Percentiles rank a stretch among this genome's conserved stretches.
phyloP scores from a whole-genome alignment of 768 basidiomycete genomes.

The Mycena belliarum region DNA sequence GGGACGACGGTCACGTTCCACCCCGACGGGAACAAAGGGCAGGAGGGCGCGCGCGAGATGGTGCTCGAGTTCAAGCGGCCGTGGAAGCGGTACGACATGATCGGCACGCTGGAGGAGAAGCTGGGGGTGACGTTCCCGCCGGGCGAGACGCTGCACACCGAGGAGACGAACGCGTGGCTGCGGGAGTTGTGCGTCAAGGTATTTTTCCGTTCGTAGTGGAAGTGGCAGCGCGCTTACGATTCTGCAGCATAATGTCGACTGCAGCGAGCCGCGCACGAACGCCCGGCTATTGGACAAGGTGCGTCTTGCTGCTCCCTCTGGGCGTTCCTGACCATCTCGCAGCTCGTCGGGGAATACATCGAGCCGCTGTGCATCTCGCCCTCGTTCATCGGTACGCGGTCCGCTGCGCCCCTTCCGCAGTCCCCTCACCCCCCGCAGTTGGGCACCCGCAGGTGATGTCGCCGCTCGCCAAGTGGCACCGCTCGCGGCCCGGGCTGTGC shows the following conservation, averaged over 20 bases:
- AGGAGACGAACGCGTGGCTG: conserved; percentile 87
- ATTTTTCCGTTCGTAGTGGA: conserved; percentile 11
- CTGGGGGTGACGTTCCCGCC: conserved; percentile 89
- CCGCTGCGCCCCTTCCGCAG: not conserved
- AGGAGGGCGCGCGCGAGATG: conserved; percentile 59
- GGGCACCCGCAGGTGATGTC: conserved; percentile 99
- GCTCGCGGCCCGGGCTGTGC: conserved; percentile 94
- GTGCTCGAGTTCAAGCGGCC: conserved; percentile 88
- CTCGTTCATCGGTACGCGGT: conserved; percentile 79
- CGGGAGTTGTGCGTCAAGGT: conserved; percentile 85
- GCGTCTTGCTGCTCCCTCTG: conserved; percentile 8
- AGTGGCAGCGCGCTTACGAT: not conserved
- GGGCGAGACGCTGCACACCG: conserved; percentile 85
- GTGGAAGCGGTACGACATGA: conserved; percentile 99
- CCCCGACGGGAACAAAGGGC: conserved; percentile 89
- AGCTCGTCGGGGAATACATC: conserved; percentile 98
- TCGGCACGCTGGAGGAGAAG: conserved; percentile 93
- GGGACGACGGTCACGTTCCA: conserved; percentile 84
- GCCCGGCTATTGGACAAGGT: conserved; percentile 95
- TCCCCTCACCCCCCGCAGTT: conserved; percentile 47
- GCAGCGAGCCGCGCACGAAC: conserved; percentile 94
- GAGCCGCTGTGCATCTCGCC: conserved; percentile 96
- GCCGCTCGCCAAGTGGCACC: conserved; percentile 97
- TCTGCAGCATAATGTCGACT: conserved; percentile 88
- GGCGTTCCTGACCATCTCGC: not conserved